Base-by-base conservation (phyloP, 306 rosid genomes). In the Rosa chinensis region DNA sequence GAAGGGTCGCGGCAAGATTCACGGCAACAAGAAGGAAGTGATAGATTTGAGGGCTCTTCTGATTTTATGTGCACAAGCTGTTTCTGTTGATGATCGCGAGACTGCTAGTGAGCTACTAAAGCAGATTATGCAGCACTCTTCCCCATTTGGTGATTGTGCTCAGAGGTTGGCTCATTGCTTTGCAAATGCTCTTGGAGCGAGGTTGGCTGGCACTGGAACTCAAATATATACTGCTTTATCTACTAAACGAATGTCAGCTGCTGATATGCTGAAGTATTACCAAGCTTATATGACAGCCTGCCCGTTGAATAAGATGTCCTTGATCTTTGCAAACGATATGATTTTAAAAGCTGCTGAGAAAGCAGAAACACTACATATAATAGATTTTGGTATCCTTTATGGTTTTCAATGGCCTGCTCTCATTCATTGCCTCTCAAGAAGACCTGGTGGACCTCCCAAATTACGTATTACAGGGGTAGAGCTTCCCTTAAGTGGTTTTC, bases 101-200 rank as follows among this genome's bases (percentile, higher is more conserved):
- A 87, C 89, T 63, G 92, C 91, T 76, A 77, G 39, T 79, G 98
- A 91, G 73, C 76, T 91, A 69, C 77, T 93, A 20, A 87, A 84
- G 82, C 90, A 93, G 90, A 88, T 93, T 72, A 82, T 90, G 87
- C 83, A 83, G 74, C 90, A 93, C 78, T 90, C 95, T 64, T 83
- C 88, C 25, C 77, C 81, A 5, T 50, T 28, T 0, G 98, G 98
- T 10, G 95, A 91, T 72, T 87, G 87, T 3, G 61, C 87, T 4
- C 92, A 89, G 85, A 91, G 95, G 58, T 52, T 91, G 87, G 93
- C 97, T 52, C 88, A 90, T 88, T 91, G 53, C 82, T 87, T 91
- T 4, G 92, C 87, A 5, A 84, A 91, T 64, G 87, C 85, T 68
- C 84, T 93, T 42, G 95, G 90, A 72, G 92, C 95, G 4, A 90